Percentiles rank a stretch among this genome's conserved stretches.
Evolutionary conservation across 2,329 filamentous ascomycete species (phyloP).

Genomic region (Dactylellina drechsleri): DNA sequence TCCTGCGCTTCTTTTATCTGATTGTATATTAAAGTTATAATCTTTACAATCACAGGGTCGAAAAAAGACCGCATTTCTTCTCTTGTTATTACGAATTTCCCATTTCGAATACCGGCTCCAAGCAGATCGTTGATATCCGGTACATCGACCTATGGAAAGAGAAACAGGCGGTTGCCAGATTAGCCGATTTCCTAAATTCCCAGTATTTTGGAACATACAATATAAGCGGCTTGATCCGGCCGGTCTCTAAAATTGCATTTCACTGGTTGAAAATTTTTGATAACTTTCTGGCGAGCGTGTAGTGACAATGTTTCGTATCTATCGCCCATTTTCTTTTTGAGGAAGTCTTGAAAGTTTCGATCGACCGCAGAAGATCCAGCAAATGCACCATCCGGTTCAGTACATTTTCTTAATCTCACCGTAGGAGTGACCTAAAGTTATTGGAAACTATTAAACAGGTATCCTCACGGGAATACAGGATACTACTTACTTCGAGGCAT

Average conservation of each 20-base stretch:
- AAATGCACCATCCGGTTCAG: constrained; percentile 65
- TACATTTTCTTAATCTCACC: constrained; percentile 66
- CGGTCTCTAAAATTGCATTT: constrained; percentile 49
- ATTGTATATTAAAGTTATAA: constrained; percentile 44
- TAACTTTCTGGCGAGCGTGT: constrained; percentile 57
- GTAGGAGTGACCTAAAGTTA: constrained; percentile 60
- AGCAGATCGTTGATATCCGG: constrained; percentile 41
- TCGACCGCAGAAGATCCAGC: constrained; percentile 66
- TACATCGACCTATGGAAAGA: constrained; percentile 11
- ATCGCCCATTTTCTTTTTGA: constrained; percentile 64
- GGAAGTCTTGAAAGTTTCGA: constrained; percentile 64
- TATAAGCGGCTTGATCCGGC: constrained; percentile 38
- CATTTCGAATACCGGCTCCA: constrained; percentile 34
- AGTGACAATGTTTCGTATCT: constrained; percentile 63
- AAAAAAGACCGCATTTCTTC: constrained; percentile 42
- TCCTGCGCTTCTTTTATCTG: constrained; percentile 40
- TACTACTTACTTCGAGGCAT: constrained; percentile 63
- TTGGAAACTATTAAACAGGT: too few relatives aligned
- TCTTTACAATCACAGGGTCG: constrained; percentile 32
- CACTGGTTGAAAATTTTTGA: constrained; percentile 64
- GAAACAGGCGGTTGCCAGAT: too few relatives aligned
- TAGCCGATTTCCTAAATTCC: too few relatives aligned
- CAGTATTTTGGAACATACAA: background rate
- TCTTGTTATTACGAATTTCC: constrained; percentile 37
- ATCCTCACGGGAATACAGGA: constrained; percentile 65